Evolutionary conservation across 2,329 filamentous ascomycete genomes (phyloP).

Genomic region (Fusarium scirpi): DNA sequence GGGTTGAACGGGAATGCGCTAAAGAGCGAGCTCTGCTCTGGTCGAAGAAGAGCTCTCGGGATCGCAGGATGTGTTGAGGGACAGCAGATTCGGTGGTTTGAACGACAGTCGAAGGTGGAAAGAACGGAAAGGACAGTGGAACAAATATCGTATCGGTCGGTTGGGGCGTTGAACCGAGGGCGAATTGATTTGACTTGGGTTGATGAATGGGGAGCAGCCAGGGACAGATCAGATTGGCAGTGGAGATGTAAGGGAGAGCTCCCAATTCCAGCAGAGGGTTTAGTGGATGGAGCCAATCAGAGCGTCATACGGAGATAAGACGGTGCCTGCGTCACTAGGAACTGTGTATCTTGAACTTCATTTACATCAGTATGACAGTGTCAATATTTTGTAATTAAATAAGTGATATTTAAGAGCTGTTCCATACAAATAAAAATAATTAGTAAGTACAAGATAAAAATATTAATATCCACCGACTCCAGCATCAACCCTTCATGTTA

Average conservation of each 20-base stretch:
- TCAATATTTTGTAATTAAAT: not conserved
- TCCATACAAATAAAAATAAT: too few species aligned
- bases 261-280: slow-evolving; percentile 28
- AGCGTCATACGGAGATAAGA: not conserved
- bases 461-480: not conserved
- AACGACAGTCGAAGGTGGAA: slow-evolving; percentile 14
- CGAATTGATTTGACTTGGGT: slow-evolving; percentile 3
- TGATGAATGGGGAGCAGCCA: slow-evolving; percentile 14
- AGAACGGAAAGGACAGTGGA: slow-evolving; percentile 12
- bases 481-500: not conserved
- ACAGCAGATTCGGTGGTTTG: not conserved
- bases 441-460: not conserved
- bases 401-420: too few species aligned
- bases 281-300: slow-evolving; percentile 23
- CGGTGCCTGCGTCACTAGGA: slow-evolving; percentile 13
- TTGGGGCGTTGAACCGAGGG: slow-evolving; percentile 20
- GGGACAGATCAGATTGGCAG: slow-evolving; percentile 22
- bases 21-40: slow-evolving; percentile 49
- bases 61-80: slow-evolving; percentile 8
- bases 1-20: slow-evolving; percentile 13
- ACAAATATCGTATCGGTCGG: slow-evolving; percentile 17
- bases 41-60: slow-evolving; percentile 23
- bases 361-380: not conserved
- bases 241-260: slow-evolving; percentile 40
- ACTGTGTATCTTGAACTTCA: slow-evolving; percentile 15